Base-by-base conservation (phyloP, 352 stramenopile genomes). In the Globisporangium echinulatum region DNA sequence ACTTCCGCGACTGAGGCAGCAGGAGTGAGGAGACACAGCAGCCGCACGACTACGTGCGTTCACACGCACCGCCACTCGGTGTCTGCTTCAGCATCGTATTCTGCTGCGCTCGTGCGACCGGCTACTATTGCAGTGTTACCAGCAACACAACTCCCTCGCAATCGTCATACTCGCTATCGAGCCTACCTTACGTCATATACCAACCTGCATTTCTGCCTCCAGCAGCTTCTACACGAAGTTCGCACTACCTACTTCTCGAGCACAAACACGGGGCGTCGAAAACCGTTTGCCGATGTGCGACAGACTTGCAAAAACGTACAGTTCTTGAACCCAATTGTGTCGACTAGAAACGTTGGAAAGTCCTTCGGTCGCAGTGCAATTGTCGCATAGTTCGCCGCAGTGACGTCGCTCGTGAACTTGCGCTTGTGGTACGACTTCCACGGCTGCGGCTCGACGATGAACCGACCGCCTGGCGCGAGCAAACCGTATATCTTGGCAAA, bases 381-480 rank as follows among this genome's bases (percentile, higher is more conserved):
- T 58, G 77, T 75, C 17, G 73, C 59, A 63, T 92, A 93, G 58
- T 90, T 88, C 15, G 69, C 77, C 1, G 66, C 70, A 10, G 84
- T 93, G 47, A 82, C 59, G 51, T 85, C 80, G n/a, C 79, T 89
- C 49, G 82, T 93, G 60, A 91, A 89, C 58, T 90, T 93, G 55
- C 83, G 79, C 58, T 93, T 93, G 67, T 91, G 80, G 60, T 93
- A 93, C 44, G 83, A 93, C 65, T 93, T 93, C 83, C 83, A 93
- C 43, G 82, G 78, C 69, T 96, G 88, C 17, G 85, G 81, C 68
- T 97, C 88, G 33, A 97, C 63, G 15, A 97, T 72, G 43, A 97
- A 66, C 15, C 71, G 70, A 0, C 88, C 88, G 19, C 82, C 82
- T 10, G 84, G 77, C 13, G 55, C 60, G 2, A 97, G 61, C 43